A percentile compares a stretch with the other conserved stretches of the same genome.
These are phyloP conservation scores for Poterioochromonas sp. DNA, from an alignment of 352 stramenopile species.

Conservation along the genomic window DNA sequence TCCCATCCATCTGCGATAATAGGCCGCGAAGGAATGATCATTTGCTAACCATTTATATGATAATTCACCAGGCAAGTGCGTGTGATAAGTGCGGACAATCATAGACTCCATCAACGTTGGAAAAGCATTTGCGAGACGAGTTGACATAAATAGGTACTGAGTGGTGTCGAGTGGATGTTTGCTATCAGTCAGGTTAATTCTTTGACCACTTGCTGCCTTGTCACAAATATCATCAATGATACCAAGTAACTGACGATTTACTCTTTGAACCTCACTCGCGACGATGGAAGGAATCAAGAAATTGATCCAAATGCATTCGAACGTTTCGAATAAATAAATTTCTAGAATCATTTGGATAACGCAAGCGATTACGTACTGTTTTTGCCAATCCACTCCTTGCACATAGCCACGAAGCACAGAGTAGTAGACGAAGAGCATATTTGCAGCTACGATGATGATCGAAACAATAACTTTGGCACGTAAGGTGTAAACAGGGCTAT, in stretches of 20 bases:
- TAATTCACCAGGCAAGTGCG: slow-evolving; percentile 7
- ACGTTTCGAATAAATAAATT: slow-evolving; percentile 1
- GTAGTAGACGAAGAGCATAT: slow-evolving; percentile 20
- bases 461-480: neutral
- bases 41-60: neutral
- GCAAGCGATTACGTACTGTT: neutral
- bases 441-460: neutral
- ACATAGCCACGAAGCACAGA: neutral
- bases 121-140: neutral
- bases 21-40: no score
- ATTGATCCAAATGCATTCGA: slow-evolving; percentile 29
- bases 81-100: neutral
- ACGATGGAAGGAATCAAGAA: slow-evolving; percentile 9
- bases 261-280: neutral
- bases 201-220: no score
- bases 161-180: slow-evolving; percentile 1
- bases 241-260: neutral
- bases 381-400: neutral
- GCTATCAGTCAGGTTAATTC: no score
- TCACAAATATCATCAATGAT: neutral
- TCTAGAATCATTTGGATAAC: slow-evolving; percentile 10
- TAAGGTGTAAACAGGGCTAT: neutral
- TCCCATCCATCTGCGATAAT: neutral
- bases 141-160: slow-evolving; percentile 15
- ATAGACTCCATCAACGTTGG: slow-evolving; percentile 16